Evolutionary conservation across 2,329 filamentous ascomycete species (phyloP).

Genomic region (Sporothrix humicola): DNA sequence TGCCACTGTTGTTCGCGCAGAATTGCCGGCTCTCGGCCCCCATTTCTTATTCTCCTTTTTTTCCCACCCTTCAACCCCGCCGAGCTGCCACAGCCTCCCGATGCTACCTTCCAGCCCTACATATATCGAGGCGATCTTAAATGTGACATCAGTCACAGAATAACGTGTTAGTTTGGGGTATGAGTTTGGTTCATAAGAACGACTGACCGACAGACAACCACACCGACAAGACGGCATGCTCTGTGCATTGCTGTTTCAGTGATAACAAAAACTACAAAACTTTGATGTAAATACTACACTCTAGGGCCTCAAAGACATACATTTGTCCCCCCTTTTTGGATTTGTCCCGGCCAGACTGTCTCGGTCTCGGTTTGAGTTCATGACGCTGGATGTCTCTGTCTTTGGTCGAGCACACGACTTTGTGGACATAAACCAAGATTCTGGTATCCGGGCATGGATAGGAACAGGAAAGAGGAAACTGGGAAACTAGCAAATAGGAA

Average conservation of each 20-base stretch:
- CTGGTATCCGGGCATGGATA: no score
- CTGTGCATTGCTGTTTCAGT: neutral
- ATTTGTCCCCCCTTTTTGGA: no score
- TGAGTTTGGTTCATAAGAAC: neutral
- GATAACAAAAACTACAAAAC: neutral
- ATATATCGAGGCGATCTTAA: neutral
- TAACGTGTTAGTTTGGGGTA: no score
- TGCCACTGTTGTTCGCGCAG: no score
- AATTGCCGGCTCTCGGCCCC: no score
- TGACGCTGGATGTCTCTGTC: neutral
- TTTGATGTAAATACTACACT: no score
- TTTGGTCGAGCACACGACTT: neutral
- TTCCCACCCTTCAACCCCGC: neutral
- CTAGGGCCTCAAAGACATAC: no score
- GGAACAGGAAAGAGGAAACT: neutral
- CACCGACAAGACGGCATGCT: neutral
- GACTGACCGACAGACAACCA: no score
- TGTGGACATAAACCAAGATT: neutral
- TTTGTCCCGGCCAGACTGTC: no score
- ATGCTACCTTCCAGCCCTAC: neutral
- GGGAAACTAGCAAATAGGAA: neutral
- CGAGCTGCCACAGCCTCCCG: neutral
- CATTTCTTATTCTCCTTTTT: neutral
- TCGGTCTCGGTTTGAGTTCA: no score
- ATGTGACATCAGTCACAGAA: neutral